Conservation (phyloP, 441 rosid species). For the Erodium trifolium region DNA sequence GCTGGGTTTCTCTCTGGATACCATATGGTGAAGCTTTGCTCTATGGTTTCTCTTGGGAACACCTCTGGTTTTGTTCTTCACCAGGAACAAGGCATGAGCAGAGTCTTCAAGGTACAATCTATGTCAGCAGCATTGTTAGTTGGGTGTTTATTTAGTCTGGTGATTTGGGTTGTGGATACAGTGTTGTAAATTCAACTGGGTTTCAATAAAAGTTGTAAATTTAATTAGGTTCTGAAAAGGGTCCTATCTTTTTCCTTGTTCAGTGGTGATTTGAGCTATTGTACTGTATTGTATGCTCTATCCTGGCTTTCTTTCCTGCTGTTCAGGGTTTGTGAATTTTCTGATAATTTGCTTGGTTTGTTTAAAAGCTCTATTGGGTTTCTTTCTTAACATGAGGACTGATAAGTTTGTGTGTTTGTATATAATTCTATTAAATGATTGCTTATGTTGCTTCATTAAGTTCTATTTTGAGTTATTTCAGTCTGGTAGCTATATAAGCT, state of each 20-base stretch:
- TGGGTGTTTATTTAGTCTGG: neutral
- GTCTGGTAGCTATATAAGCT: no score
- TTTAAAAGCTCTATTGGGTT: neutral
- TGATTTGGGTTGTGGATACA: neutral
- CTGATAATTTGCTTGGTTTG: neutral
- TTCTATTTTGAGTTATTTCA: neutral
- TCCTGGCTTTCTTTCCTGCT: no score
- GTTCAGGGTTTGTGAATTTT: neutral
- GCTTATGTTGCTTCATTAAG: neutral
- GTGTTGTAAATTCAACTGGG: neutral
- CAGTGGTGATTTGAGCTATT: neutral
- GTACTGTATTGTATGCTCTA: neutral
- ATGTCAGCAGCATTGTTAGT: neutral
- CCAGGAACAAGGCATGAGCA: slow-evolving; percentile 44
- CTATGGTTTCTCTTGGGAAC: slow-evolving; percentile 66
- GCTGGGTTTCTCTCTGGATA: slow-evolving; percentile 6
- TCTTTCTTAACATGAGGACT: neutral
- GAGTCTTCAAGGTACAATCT: slow-evolving; percentile 23
- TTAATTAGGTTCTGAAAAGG: neutral
- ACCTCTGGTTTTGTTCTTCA: slow-evolving; percentile 47
- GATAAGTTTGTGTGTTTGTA: neutral
- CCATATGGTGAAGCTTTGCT: slow-evolving; percentile 53
- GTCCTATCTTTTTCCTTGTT: neutral
- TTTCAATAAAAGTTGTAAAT: neutral
- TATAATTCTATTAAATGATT: no score